Base-by-base conservation (phyloP, 805 yeast species). In the Starmerella khaoyaiensis region DNA sequence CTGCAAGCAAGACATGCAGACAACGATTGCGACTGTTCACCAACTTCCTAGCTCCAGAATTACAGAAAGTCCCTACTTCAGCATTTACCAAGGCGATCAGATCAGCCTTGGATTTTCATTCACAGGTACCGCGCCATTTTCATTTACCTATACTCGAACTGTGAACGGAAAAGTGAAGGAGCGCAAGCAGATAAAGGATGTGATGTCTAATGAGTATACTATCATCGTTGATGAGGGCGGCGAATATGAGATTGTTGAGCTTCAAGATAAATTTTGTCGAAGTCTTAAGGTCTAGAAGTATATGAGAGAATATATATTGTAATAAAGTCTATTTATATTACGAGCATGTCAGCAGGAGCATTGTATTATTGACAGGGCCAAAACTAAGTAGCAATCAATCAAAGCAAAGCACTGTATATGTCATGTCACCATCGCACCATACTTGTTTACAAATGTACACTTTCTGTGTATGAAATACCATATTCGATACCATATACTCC, bases 51-150 rank as follows among this genome's bases (percentile, higher is more conserved):
- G 94, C 0, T 95, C 87, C 12, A 84, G 78, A 41, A 75, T 87
- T 12, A 71, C 77, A 18, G 80, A 77, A 23, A 36, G 41, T 50
- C 94, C 94, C n/a, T 71, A 76, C 39, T 86, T 76, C 52, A 87
- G 82, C 56, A 80, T 90, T 29, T 93, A 84, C 51, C 93, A 83
- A 54, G 98, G 97, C 32, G 98, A 90, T 47, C 81, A 79, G 52
- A 86, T 93, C 1, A 94, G 84, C 54, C 74, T 90, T 33, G 69
- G 69, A 2, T 87, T 90, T 60, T 69, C 73, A 16, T 80, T 90
- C 51, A 69, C 71, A 23, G 98, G 98, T 12, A 71, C 75, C 0
- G 94, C 97, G 9, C 99, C 99, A 10, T 90, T 87, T 62, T 64
- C 76, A 28, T 67, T 90, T 46, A 80, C 86, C 1, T 90, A 86